Base-by-base conservation (phyloP, 306 rosid species). In the Oxytropis ochrocephala region DNA sequence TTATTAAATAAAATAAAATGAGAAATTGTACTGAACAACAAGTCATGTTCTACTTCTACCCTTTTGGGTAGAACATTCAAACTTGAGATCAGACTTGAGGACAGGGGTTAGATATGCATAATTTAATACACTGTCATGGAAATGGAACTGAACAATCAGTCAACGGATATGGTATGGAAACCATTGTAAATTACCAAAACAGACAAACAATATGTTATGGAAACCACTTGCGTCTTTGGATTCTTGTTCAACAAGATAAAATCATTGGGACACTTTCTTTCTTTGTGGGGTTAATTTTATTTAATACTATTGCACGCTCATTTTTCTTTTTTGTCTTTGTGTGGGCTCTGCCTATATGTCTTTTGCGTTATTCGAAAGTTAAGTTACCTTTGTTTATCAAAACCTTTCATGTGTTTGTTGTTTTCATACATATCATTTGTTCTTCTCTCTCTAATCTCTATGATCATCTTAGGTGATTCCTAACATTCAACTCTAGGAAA, bases 311-410 rank as follows among this genome's bases (percentile, higher is more conserved):
- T 72, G 83, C 88, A 69, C 70, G 79, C 81, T 80, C 24, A 54
- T 81, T 61, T 81, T 63, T 75, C 48, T 78, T 82, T n/a, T n/a
- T 61, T 84, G 83, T 62, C 77, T 80, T 57, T 2, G 27, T 24
- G 98, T 88, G 96, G 98, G 96, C 96, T 86, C 91, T 19, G 33
- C 41, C 75, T 64, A 74, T 78, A 54, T 24, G 1, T 21, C 73
- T 74, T 84, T 80, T 74, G 19, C 65, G 32, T 30, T 0, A 44
- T 57, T 49, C 67, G 75, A 90, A 92, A 89, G 96, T n/a, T n/a
- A n/a, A n/a, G n/a, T 85, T 81, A 63, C 80, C 70, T 66, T 65
- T 49, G 48, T 61, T 47, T 48, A 35, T 58, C 67, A 48, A 41
- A n/a, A 21, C 14, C 65, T 76, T 80, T 17, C 17, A 30, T 24